Evolutionary conservation across 2,329 filamentous ascomycete genomes (phyloP).

Genomic region (Pleomassaria siparia): DNA sequence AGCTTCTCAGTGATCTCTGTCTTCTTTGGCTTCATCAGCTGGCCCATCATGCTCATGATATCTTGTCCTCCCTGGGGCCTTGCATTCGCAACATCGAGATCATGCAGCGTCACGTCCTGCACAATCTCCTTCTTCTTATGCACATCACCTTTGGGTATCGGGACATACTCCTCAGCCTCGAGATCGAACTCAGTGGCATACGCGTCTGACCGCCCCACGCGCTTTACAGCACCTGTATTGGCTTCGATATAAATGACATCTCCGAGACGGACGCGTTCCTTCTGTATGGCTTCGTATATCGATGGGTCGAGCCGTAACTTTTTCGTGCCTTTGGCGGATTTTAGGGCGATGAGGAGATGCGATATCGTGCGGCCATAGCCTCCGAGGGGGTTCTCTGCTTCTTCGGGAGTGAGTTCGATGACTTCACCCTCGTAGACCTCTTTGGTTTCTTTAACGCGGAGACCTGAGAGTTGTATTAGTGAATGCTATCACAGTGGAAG

Average conservation of each 20-base stretch:
- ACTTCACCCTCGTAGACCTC: constrained; percentile 99
- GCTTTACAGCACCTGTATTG: constrained; percentile 97
- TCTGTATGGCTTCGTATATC: constrained; percentile 99
- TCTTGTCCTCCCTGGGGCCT: constrained; percentile 96
- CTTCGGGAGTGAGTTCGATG: constrained; percentile 94
- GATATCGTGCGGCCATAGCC: constrained; percentile 98
- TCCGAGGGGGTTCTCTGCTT: constrained; percentile 95
- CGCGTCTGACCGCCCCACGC: constrained; percentile 91
- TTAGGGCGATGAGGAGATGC: constrained; percentile 89
- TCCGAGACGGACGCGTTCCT: constrained; percentile 92
- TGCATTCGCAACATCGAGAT: constrained; percentile 93
- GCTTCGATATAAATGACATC: constrained; percentile 99
- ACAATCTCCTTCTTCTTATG: constrained; percentile 99
- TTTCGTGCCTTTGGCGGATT: constrained; percentile 96
- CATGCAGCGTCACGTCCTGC: constrained; percentile 95
- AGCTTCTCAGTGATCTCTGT: constrained; percentile 99
- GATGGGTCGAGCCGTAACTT: constrained; percentile 95
- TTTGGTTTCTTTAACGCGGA: constrained; percentile 97
- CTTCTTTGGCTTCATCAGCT: constrained; percentile 99
- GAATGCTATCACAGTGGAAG: not conserved
- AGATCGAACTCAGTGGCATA: constrained; percentile 98
- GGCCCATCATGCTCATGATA: constrained; percentile 99
- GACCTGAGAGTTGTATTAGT: constrained; percentile 45
- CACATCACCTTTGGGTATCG: constrained; percentile 96
- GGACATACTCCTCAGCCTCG: constrained; percentile 98